A percentile compares a stretch with the other conserved stretches of the same genome.
These are phyloP conservation scores for Acanthamoeba healyi DNA, from an alignment of 208 protist genomes.

Conservation along the genomic window DNA sequence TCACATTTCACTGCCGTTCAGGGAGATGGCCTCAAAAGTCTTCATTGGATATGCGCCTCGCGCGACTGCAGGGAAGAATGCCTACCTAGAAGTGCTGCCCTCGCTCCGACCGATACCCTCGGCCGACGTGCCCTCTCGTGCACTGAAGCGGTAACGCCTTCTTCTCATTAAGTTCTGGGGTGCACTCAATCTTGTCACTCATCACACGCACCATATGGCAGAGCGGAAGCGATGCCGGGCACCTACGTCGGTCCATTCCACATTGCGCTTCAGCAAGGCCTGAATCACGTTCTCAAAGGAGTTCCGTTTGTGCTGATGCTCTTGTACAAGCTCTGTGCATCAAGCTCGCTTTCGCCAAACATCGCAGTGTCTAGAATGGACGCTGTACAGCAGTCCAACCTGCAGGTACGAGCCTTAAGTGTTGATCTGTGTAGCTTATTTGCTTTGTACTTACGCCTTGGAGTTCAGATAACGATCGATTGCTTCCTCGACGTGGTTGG, in stretches of 20 bases:
- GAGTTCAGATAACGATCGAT: slow-evolving; percentile 24
- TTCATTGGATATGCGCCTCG: slow-evolving; percentile 44
- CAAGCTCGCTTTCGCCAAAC: background rate
- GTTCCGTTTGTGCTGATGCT: slow-evolving; percentile 64
- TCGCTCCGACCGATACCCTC: slow-evolving; percentile 52
- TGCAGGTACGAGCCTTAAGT: background rate
- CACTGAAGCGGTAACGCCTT: background rate
- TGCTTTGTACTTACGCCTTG: background rate
- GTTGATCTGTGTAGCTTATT: no score
- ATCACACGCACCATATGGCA: background rate
- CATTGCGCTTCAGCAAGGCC: slow-evolving; percentile 53
- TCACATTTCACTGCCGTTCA: background rate
- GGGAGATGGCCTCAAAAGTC: slow-evolving; percentile 23
- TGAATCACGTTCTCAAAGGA: slow-evolving; percentile 22
- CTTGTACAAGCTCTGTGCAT: slow-evolving; percentile 8
- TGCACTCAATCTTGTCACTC: background rate
- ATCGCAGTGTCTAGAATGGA: background rate
- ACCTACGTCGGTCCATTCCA: background rate
- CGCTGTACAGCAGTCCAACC: background rate
- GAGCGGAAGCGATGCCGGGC: slow-evolving; percentile 39
- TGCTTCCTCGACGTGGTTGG: slow-evolving; percentile 31
- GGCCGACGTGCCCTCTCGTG: background rate
- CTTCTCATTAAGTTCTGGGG: no score
- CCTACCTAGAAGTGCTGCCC: background rate
- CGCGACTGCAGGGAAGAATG: background rate